Conservation (phyloP, 805 yeast genomes). For the Wickerhamiella kazuoi region DNA sequence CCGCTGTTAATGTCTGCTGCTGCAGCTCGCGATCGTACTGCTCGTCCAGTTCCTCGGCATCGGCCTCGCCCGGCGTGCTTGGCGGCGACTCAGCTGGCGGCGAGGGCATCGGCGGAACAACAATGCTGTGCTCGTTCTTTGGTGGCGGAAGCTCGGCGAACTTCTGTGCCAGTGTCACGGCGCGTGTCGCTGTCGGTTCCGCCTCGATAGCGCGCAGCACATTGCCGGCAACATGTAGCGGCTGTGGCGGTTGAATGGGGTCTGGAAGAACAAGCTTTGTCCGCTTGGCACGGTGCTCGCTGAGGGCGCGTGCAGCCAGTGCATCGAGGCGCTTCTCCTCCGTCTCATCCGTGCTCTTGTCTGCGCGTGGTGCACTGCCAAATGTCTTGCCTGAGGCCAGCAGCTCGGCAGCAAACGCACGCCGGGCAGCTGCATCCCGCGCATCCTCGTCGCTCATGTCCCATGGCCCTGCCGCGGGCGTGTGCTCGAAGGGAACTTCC, state of each 20-base stretch:
- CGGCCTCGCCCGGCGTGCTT: background rate
- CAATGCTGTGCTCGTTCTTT: background rate
- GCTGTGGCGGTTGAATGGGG: background rate
- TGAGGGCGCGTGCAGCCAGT: background rate
- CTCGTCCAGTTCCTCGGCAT: background rate
- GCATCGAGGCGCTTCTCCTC: background rate
- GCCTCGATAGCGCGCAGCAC: background rate
- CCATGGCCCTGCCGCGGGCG: constrained; percentile 49
- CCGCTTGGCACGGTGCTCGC: background rate
- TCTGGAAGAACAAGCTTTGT: background rate
- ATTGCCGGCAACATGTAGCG: background rate
- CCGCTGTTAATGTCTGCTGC: background rate
- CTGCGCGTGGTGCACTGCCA: background rate
- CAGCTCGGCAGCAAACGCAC: background rate
- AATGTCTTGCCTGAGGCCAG: background rate
- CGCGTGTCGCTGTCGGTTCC: background rate
- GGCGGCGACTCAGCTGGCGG: background rate
- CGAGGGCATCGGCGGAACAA: background rate
- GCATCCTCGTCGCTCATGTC: constrained; percentile 26
- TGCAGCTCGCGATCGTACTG: background rate
- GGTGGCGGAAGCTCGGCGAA: background rate
- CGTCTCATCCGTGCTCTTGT: background rate
- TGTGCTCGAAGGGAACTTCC: constrained; percentile 63
- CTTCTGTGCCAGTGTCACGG: background rate
- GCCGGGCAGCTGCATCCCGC: background rate